A percentile compares a stretch with the other conserved stretches of the same genome.
Conservation (phyloP, 1,284 basidiomycete species). For the Phellinidium pouzarii region DNA sequence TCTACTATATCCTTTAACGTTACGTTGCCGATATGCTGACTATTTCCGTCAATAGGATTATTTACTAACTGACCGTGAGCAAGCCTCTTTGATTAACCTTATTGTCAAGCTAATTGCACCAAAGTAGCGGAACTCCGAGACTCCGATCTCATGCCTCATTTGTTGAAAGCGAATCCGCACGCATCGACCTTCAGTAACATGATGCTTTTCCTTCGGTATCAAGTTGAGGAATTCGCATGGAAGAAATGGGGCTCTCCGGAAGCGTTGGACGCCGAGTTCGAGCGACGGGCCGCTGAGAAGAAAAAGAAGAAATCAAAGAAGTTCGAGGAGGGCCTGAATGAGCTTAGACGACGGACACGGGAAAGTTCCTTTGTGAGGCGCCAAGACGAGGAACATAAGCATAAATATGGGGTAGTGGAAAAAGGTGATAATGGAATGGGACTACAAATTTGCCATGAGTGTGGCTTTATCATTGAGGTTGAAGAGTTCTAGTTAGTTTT, state of each 20-base stretch:
- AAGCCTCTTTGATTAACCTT: not conserved
- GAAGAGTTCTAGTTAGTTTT: constrained; percentile 55
- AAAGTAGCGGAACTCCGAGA: constrained; percentile 83
- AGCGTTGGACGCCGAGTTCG: constrained; percentile 86
- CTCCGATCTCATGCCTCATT: constrained; percentile 86
- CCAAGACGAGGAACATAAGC: constrained; percentile 82
- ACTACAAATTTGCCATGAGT: constrained; percentile 74
- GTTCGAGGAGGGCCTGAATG: constrained; percentile 80
- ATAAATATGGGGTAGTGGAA: constrained; percentile 66
- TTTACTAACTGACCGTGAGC: constrained; percentile 79
- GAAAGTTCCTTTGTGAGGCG: constrained; percentile 87
- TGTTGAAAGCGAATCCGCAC: constrained; percentile 95
- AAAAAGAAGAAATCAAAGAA: constrained; percentile 90
- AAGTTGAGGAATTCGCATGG: constrained; percentile 96
- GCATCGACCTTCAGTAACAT: constrained; percentile 97
- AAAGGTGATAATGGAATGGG: constrained; percentile 45
- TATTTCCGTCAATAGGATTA: constrained; percentile 56
- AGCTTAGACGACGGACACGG: constrained; percentile 78
- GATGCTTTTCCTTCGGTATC: constrained; percentile 95
- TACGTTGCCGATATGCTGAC: constrained; percentile 11
- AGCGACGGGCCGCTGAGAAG: constrained; percentile 74
- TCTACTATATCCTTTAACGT: too few relatives aligned
- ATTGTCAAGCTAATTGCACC: not conserved
- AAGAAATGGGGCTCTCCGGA: constrained; percentile 96
- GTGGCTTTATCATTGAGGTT: constrained; percentile 83